Base-by-base conservation (phyloP, 306 rosid species). In the Glycyrrhiza uralensis region DNA sequence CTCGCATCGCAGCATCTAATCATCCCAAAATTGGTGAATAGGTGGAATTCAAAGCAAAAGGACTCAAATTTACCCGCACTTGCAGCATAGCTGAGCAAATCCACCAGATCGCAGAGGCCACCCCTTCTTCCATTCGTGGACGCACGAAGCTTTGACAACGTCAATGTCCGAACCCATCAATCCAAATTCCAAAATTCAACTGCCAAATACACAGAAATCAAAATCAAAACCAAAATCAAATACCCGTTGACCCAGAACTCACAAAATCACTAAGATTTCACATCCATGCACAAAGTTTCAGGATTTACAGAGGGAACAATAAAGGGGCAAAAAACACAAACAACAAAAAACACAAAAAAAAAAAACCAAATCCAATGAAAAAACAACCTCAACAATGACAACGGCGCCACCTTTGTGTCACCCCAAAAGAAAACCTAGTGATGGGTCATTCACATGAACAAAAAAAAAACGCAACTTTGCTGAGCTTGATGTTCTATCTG, bases 61-160 rank as follows among this genome's bases (percentile, higher is more conserved):
- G 39, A 24, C 23, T 33, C 23, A 35, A 63, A 77, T 55, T 72
- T 91, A 94, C 99, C 99, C 99, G 92, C 99, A 94, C 62, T 74
- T 77, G 76, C 14, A 74, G 81, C 99, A 94, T 35, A 91, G 89
- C 81, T 86, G 84, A n/a, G 96, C 93, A 28, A 86, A 94, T 85
- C 95, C 96, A 79, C 93, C 97, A 71, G 95, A 86, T 91, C 95
- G 85, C 47, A 91, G 64, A 71, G 86, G 81, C 99, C 99, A 94
- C 19, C 99, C 99, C 71, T 69, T 87, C 84, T 83, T 91, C 95
- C 97, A 89, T 41, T 91, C 89, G 52, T 71, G 87, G 4, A 79
- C 79, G 69, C 95, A 91, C 66, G 77, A 80, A 41, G 51, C 88
- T 76, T 86, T 89, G 55, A 74, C 85, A 56, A 74, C 79, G 82